These are phyloP conservation scores for Fraxinus dipetala DNA, from an alignment of 305 asterid genomes.

Conservation along the genomic window DNA sequence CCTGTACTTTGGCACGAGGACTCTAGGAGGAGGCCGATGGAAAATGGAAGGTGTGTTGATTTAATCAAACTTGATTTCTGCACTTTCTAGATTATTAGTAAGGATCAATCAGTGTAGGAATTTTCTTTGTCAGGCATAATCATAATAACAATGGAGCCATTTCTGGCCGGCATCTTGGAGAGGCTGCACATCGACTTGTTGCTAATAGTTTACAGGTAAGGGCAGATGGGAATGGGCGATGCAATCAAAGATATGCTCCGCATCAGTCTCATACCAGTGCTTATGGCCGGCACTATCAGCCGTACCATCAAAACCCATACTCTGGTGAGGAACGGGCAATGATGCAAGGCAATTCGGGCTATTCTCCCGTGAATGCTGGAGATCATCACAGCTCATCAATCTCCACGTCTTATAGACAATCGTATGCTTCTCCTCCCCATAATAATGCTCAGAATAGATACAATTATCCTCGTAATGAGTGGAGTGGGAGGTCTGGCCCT, in stretches of 20 bases:
- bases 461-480: slow-evolving; percentile 31
- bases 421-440: slow-evolving; percentile 37
- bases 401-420: slow-evolving; percentile 39
- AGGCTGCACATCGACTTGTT: slow-evolving; percentile 84
- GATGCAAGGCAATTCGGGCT: slow-evolving; percentile 28
- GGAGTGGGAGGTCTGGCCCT: slow-evolving; percentile 24
- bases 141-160: slow-evolving; percentile 43
- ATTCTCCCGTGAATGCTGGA: slow-evolving; percentile 34
- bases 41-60: slow-evolving; percentile 62
- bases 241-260: slow-evolving; percentile 34
- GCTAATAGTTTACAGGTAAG: slow-evolving; percentile 59
- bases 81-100: slow-evolving; percentile 6
- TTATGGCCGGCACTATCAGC: slow-evolving; percentile 30
- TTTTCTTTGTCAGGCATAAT: slow-evolving; percentile 41
- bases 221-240: slow-evolving; percentile 33
- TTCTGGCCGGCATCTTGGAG: slow-evolving; percentile 80
- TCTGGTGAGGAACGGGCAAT: slow-evolving; percentile 33
- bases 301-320: slow-evolving; percentile 36
- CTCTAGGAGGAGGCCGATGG: slow-evolving; percentile 70
- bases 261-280: slow-evolving; percentile 38
- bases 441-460: slow-evolving; percentile 32
- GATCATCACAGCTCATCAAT: slow-evolving; percentile 38
- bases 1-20: slow-evolving; percentile 97
- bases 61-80: background rate
- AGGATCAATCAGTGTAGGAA: slow-evolving; percentile 6